Evolutionary conservation across 169 alveolate genomes (phyloP).

Genomic region (Cryptosporidium sp.): DNA sequence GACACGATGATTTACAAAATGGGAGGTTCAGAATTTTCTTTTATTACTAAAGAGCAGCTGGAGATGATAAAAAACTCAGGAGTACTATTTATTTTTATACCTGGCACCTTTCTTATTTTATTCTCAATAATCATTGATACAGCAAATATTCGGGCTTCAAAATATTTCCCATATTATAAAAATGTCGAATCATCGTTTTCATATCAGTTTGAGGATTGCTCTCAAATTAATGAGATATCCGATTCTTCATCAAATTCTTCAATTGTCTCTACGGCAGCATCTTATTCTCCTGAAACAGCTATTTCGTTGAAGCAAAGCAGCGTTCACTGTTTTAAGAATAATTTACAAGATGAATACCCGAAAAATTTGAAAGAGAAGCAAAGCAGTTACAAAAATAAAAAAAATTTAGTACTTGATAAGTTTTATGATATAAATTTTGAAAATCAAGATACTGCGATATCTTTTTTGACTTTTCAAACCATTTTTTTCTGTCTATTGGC

Average conservation of each 20-base stretch:
- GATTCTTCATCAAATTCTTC: conserved; percentile 27
- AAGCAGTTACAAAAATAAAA: neutral
- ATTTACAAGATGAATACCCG: neutral
- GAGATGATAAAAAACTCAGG: conserved; percentile 40
- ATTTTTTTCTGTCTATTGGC: conserved; percentile 27
- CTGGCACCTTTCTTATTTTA: neutral
- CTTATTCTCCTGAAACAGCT: conserved; percentile 32
- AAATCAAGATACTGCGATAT: conserved; percentile 3
- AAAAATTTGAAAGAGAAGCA: neutral
- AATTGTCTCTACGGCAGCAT: conserved; percentile 5
- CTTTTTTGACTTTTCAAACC: conserved; percentile 28
- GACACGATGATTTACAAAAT: conserved; percentile 78
- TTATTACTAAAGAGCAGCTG: conserved; percentile 45
- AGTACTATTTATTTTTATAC: conserved; percentile 38
- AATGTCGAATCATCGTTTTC: neutral
- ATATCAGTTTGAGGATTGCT: neutral
- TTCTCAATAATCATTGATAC: neutral
- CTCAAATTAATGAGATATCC: neutral
- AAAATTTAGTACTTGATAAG: neutral
- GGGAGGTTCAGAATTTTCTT: conserved; percentile 77
- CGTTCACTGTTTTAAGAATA: conserved; percentile 23
- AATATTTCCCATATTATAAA: neutral
- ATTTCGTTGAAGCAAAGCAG: neutral
- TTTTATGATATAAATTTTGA: neutral
- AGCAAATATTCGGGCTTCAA: neutral